phyloP scores from a whole-genome alignment of 306 rosid species.

The Quillaja saponaria region DNA sequence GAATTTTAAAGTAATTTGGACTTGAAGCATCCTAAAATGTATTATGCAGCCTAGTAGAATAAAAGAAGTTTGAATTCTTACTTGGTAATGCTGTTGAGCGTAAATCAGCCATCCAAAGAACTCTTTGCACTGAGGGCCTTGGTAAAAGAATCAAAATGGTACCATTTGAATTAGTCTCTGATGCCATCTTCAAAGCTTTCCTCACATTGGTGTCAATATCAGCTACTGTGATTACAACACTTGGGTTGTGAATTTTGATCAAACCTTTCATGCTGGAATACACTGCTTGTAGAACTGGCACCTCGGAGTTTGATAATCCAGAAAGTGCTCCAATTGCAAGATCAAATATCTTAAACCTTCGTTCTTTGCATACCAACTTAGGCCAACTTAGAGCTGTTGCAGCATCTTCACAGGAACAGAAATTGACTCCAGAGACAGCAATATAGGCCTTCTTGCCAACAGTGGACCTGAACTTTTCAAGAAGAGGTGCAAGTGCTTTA shows the following conservation, averaged over 20 bases:
- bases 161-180: conserved; percentile 53
- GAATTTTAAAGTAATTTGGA: too few relatives aligned
- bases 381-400: conserved; percentile 83
- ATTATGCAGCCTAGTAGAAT: background rate
- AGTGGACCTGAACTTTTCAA: conserved; percentile 77
- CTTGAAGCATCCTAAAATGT: too few relatives aligned
- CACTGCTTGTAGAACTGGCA: conserved; percentile 72
- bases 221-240: conserved; percentile 72
- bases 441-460: conserved; percentile 83
- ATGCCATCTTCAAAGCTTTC: conserved; percentile 87
- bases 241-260: conserved; percentile 84
- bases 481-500: conserved; percentile 78
- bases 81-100: conserved; percentile 81
- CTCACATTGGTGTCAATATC: conserved; percentile 67
- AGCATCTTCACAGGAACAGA: conserved; percentile 78
- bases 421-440: conserved; percentile 69
- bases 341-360: conserved; percentile 88
- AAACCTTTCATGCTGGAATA: conserved; percentile 91
- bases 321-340: conserved; percentile 65
- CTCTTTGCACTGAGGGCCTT: conserved; percentile 62
- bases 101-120: conserved; percentile 97
- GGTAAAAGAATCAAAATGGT: conserved; percentile 77
- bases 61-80: conserved; percentile 38
- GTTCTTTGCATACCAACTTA: conserved; percentile 65
- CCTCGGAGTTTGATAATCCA: conserved; percentile 74